Evolutionary conservation across 75 land plant species (phyloP).

Genomic region (Selaginella moellendorffii): DNA sequence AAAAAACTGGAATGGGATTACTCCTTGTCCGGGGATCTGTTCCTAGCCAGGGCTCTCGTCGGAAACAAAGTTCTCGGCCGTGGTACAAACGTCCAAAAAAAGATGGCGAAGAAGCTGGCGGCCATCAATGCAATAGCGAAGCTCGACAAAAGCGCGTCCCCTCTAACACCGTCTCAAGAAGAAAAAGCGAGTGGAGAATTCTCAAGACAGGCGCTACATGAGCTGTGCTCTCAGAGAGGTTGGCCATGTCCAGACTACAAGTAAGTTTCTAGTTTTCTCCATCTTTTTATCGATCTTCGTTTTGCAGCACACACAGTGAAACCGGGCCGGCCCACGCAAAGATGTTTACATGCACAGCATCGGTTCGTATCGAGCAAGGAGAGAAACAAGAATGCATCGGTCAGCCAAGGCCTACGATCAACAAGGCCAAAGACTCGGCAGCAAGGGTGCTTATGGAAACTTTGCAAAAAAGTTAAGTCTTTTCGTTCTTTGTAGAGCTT

Average conservation of each 20-base stretch:
- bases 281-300: neutral
- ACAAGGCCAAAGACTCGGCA: constrained; percentile 98
- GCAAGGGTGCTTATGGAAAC: constrained; percentile 31
- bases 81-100: constrained; percentile 97
- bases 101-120: constrained; percentile 98
- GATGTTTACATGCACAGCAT: constrained; percentile 76
- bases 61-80: constrained; percentile 83
- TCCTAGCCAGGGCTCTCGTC: constrained; percentile 77
- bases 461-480: too few relatives aligned
- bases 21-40: constrained; percentile 59
- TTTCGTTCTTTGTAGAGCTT: too few relatives aligned
- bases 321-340: constrained; percentile 99
- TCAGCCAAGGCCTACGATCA: constrained; percentile 98
- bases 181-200: constrained; percentile 53
- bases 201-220: constrained; percentile 87
- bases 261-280: constrained; percentile 18
- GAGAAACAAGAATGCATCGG: constrained; percentile 94
- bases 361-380: constrained; percentile 69
- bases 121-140: constrained; percentile 86
- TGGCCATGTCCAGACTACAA: constrained; percentile 97
- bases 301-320: constrained; percentile 47
- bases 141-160: too few relatives aligned
- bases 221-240: constrained; percentile 71
- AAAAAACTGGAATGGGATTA: constrained; percentile 94
- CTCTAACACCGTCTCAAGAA: too few relatives aligned